A percentile compares a stretch with the other conserved stretches of the same genome.
These are phyloP conservation scores for Tetracentron sinense DNA, from an alignment of 164 flowering plant genomes.

Conservation along the genomic window DNA sequence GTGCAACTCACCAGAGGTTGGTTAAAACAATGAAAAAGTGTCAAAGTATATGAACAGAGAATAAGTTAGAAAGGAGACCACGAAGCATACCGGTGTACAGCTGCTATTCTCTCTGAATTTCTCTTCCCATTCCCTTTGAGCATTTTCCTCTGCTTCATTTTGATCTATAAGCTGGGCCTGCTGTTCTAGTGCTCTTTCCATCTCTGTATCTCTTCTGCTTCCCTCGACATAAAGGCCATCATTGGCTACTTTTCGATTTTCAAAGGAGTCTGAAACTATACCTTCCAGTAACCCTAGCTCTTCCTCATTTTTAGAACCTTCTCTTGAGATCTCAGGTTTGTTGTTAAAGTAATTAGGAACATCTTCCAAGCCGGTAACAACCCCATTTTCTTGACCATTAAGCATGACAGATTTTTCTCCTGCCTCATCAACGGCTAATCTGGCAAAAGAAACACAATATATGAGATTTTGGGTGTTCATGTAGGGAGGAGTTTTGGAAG, in stretches of 20 bases:
- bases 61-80: neutral
- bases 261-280: conserved; percentile 10
- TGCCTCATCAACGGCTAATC: conserved; percentile 27
- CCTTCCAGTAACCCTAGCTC: conserved; percentile 8
- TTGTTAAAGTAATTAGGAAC: conserved; percentile 1
- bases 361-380: conserved; percentile 8
- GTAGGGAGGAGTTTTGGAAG: neutral
- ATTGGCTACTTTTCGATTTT: conserved; percentile 12
- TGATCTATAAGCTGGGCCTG: conserved; percentile 61
- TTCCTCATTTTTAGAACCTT: conserved; percentile 15
- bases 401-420: too few species aligned
- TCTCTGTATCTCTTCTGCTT: conserved; percentile 31
- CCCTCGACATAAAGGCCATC: conserved; percentile 16
- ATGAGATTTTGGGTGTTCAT: neutral
- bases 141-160: conserved; percentile 78
- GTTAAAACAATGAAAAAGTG: neutral
- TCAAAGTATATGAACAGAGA: conserved; percentile 1
- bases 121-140: conserved; percentile 92
- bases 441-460: conserved; percentile 17
- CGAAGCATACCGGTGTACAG: conserved; percentile 50
- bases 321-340: conserved; percentile 8
- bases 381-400: conserved; percentile 18
- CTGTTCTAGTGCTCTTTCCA: conserved; percentile 62
- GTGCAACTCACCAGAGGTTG: neutral
- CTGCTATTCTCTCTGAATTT: conserved; percentile 57